Conservation (phyloP, 768 basidiomycete species). For the Dioszegia hungarica region DNA sequence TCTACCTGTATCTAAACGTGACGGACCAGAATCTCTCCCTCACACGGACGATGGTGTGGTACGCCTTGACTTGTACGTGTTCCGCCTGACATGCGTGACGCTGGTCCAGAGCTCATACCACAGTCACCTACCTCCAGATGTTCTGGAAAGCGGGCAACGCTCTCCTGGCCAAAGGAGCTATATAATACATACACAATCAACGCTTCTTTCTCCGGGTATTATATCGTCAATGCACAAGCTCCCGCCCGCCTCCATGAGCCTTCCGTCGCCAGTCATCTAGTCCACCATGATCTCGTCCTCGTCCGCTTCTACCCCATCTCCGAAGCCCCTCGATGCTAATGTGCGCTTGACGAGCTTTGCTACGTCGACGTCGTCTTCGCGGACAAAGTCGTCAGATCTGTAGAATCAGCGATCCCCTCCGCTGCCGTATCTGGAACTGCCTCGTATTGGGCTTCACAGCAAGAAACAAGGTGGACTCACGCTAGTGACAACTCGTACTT, state of each 20-base stretch:
- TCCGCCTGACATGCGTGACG: neutral
- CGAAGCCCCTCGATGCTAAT: slow-evolving; percentile 25
- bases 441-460: neutral
- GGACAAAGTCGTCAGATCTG: slow-evolving; percentile 34
- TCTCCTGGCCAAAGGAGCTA: neutral
- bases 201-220: too few relatives aligned
- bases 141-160: slow-evolving; percentile 7
- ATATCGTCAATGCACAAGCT: too few relatives aligned
- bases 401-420: slow-evolving; percentile 10
- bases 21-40: slow-evolving; percentile 1
- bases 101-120: neutral
- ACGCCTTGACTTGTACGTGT: slow-evolving; percentile 5
- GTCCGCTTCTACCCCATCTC: slow-evolving; percentile 13
- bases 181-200: too few relatives aligned
- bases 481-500: slow-evolving; percentile 62
- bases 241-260: too few relatives aligned
- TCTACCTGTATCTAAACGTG: slow-evolving; percentile 10
- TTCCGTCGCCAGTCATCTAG: too few relatives aligned
- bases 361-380: slow-evolving; percentile 44
- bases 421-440: too few relatives aligned
- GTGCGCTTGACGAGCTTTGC: slow-evolving; percentile 30
- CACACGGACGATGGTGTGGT: slow-evolving; percentile 10
- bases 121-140: slow-evolving; percentile 1
- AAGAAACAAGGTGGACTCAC: slow-evolving; percentile 16
- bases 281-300: slow-evolving; percentile 1